Conservation (phyloP, 2,329 filamentous ascomycete species). For the Sporothrix brunneoviolacea region DNA sequence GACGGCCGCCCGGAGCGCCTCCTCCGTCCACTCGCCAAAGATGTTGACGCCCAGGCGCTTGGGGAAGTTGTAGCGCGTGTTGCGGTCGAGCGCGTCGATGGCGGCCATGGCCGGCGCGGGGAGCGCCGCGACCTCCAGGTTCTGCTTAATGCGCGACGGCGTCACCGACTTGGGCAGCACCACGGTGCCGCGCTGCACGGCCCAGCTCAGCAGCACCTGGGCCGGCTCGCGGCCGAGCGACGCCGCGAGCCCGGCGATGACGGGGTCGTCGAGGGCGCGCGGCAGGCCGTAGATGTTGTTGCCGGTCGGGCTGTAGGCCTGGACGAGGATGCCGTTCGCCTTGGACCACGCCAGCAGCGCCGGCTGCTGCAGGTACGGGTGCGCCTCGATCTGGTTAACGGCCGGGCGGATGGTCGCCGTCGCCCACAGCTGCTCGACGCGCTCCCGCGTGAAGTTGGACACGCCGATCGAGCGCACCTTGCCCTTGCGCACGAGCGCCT, state of each 20-base stretch:
- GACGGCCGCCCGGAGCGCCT: slow-evolving; percentile 4
- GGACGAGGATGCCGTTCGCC: slow-evolving; percentile 47
- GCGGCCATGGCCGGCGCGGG: slow-evolving; percentile 45
- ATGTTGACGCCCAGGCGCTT: slow-evolving; percentile 45
- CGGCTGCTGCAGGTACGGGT: slow-evolving; percentile 59
- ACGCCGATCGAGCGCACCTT: slow-evolving; percentile 54
- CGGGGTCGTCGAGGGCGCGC: slow-evolving; percentile 5
- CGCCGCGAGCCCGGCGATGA: slow-evolving; percentile 8
- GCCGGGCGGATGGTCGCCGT: slow-evolving; percentile 44
- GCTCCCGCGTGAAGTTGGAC: slow-evolving; percentile 52
- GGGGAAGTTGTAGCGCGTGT: slow-evolving; percentile 49
- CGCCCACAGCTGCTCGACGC: slow-evolving; percentile 48
- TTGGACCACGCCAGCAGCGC: slow-evolving; percentile 50
- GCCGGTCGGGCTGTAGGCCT: slow-evolving; percentile 59
- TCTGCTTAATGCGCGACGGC: slow-evolving; percentile 42
- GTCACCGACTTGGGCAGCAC: slow-evolving; percentile 68
- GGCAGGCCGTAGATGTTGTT: slow-evolving; percentile 16
- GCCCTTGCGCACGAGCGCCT: slow-evolving; percentile 41
- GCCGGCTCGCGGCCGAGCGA: slow-evolving; percentile 40
- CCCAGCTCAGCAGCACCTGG: slow-evolving; percentile 80
- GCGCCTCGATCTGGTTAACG: slow-evolving; percentile 60
- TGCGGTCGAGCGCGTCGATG: slow-evolving; percentile 46
- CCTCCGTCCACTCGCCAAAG: slow-evolving; percentile 15
- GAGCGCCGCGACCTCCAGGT: slow-evolving; percentile 47
- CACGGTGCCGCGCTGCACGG: slow-evolving; percentile 71